Evolutionary conservation across 2,329 filamentous ascomycete species (phyloP).

Genomic region (Fusarium sp.): DNA sequence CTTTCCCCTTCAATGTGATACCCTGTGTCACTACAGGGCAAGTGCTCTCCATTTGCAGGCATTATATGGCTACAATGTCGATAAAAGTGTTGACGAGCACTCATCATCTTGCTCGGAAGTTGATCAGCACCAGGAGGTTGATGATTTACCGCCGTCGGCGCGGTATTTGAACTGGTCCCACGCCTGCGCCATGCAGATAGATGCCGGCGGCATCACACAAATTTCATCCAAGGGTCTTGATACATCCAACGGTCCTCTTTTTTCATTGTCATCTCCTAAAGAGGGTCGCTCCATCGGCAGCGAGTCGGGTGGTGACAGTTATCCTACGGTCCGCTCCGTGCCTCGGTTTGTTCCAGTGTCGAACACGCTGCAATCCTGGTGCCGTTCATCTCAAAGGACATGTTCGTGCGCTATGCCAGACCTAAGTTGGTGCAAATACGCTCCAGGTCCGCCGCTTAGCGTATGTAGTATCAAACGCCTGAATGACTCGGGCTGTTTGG

Average conservation of each 20-base stretch:
- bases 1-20: not conserved
- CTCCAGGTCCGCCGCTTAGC: slow-evolving; percentile 1
- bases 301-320: slow-evolving; percentile 12
- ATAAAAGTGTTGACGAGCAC: not conserved
- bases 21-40: not conserved
- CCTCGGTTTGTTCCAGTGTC: slow-evolving; percentile 3
- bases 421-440: not conserved
- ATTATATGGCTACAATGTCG: not conserved
- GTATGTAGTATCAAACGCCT: not conserved
- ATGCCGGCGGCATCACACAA: slow-evolving; percentile 3
- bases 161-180: slow-evolving; percentile 22
- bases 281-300: not conserved
- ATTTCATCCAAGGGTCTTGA: not conserved
- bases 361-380: not conserved
- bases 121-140: slow-evolving; percentile 19
- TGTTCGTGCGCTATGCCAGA: not conserved
- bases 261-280: not conserved
- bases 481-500: slow-evolving; percentile 1
- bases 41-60: not conserved
- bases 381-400: not conserved
- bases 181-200: slow-evolving; percentile 18
- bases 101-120: not conserved
- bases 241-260: not conserved
- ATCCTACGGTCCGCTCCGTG: slow-evolving; percentile 18
- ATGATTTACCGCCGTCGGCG: slow-evolving; percentile 32